Percentiles rank a stretch among this genome's conserved stretches.
phyloP scores from a whole-genome alignment of 1,284 basidiomycete genomes.

The Apiotrichum siamense region DNA sequence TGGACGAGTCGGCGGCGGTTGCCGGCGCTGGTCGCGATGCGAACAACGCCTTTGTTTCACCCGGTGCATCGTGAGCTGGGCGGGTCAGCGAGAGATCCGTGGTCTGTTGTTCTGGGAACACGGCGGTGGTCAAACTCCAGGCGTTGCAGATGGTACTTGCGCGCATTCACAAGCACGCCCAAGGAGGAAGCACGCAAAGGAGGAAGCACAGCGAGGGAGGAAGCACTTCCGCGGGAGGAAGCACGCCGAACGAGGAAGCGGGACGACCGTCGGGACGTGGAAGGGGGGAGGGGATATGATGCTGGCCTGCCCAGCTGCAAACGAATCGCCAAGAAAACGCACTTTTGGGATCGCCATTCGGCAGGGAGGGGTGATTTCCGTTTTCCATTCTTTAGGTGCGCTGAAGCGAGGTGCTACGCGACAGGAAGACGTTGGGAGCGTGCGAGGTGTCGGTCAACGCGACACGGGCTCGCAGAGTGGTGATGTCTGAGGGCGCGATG shows the following conservation, averaged over 20 bases:
- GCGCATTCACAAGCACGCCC: too few relatives aligned
- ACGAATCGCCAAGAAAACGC: not conserved
- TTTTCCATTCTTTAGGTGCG: not conserved
- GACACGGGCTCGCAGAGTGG: too few relatives aligned
- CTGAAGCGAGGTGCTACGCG: too few relatives aligned
- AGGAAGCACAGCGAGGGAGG: not conserved
- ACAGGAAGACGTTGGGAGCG: too few relatives aligned
- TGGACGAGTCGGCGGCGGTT: not conserved
- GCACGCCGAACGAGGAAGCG: too few relatives aligned
- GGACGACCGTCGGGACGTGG: too few relatives aligned
- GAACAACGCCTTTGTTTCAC: not conserved
- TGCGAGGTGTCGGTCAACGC: too few relatives aligned
- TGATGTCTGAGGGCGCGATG: too few relatives aligned
- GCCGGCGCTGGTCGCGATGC: not conserved
- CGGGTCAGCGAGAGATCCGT: not conserved
- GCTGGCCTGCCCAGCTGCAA: too few relatives aligned
- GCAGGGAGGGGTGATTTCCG: not conserved
- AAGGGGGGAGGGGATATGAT: too few relatives aligned
- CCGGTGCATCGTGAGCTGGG: not conserved
- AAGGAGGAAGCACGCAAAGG: not conserved
- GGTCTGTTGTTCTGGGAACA: too few relatives aligned
- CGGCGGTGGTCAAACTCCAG: not conserved
- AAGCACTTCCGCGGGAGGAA: too few relatives aligned
- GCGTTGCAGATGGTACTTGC: not conserved
- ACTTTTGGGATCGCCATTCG: constrained; percentile 1